These are phyloP conservation scores for Aspergillus sp. DNA, from an alignment of 2,329 filamentous ascomycete species.

Conservation along the genomic window DNA sequence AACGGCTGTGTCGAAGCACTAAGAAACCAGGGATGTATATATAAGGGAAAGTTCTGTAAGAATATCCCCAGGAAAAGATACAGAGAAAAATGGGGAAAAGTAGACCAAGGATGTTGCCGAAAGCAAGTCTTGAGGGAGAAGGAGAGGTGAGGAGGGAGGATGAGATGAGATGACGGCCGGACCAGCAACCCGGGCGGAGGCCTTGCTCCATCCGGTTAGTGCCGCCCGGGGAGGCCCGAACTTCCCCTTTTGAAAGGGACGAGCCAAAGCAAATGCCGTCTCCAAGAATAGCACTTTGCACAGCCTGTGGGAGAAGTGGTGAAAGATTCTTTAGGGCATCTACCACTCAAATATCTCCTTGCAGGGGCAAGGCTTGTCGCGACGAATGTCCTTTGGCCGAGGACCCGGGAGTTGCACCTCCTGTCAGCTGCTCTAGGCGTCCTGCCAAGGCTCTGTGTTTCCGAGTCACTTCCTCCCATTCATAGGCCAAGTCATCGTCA, in stretches of 20 bases:
- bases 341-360: background rate
- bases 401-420: conserved; percentile 20
- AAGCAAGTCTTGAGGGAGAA: no score
- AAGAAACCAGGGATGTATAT: background rate
- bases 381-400: conserved; percentile 19
- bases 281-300: background rate
- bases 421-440: conserved; percentile 51
- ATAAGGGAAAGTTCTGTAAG: background rate
- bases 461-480: conserved; percentile 89
- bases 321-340: background rate
- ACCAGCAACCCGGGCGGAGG: conserved; percentile 19
- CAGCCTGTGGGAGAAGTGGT: background rate
- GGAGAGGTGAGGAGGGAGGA: background rate
- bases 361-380: conserved; percentile 20
- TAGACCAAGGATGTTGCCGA: background rate
- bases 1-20: background rate
- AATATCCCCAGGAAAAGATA: background rate
- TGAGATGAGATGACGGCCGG: conserved; percentile 15
- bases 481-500: conserved; percentile 50
- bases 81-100: background rate
- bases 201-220: conserved; percentile 18
- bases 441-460: conserved; percentile 84
- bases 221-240: conserved; percentile 6
- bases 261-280: background rate
- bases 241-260: conserved; percentile 8